Conservation (phyloP, 495 filamentous ascomycete genomes). For the Articulospora tetracladia region DNA sequence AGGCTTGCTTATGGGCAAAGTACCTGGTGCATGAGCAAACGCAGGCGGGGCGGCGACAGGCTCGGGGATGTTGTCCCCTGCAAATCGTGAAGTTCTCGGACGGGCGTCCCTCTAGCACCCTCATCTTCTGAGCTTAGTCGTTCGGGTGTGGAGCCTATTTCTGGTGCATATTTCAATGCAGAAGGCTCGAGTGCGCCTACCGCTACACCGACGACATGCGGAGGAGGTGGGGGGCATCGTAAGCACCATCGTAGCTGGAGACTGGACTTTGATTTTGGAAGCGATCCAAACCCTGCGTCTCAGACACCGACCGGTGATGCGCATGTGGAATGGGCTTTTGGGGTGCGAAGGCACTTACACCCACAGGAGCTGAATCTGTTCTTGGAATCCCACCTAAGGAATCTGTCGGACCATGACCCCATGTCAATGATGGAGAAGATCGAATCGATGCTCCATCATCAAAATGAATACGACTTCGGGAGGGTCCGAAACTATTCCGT, state of each 20-base stretch:
- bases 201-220: conserved; percentile 26
- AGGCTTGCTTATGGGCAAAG: conserved; percentile 62
- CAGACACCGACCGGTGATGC: conserved; percentile 25
- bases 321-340: background rate
- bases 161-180: conserved; percentile 6
- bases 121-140: conserved; percentile 60
- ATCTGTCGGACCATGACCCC: conserved; percentile 19
- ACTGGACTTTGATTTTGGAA: conserved; percentile 30
- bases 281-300: conserved; percentile 41
- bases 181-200: conserved; percentile 2
- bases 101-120: conserved; percentile 25
- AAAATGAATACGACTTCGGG: conserved; percentile 52
- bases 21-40: conserved; percentile 67
- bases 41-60: conserved; percentile 73
- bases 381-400: conserved; percentile 35
- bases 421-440: conserved; percentile 50
- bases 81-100: conserved; percentile 47
- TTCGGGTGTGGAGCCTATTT: conserved; percentile 39
- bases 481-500: conserved; percentile 56
- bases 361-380: conserved; percentile 42
- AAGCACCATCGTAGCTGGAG: conserved; percentile 29
- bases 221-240: conserved; percentile 29
- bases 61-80: conserved; percentile 58
- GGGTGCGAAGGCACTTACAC: conserved; percentile 9
- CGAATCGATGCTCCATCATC: conserved; percentile 58